A percentile compares a stretch with the other conserved stretches of the same genome.
Evolutionary conservation across 1,284 basidiomycete genomes (phyloP).

Genomic region (Leccinum solheimii): DNA sequence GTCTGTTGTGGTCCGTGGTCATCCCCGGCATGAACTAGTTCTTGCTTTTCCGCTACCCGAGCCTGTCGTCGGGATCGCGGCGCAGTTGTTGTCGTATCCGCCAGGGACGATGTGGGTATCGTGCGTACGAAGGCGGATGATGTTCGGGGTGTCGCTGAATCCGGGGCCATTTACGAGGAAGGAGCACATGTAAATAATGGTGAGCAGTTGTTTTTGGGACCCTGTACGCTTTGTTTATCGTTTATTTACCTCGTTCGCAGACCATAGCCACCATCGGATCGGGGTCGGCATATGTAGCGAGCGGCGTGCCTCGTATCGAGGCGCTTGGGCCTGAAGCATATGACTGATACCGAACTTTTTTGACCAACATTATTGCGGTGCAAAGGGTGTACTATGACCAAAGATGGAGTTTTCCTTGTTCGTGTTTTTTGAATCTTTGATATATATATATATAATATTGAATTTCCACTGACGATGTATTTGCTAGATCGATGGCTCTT

Average conservation of each 20-base stretch:
- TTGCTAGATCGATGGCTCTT: conserved; percentile 32
- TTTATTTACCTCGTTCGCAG: background rate
- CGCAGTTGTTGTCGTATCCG: conserved; percentile 57
- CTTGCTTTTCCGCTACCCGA: conserved; percentile 50
- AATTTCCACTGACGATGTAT: background rate
- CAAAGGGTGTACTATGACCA: conserved; percentile 37
- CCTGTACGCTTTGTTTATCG: background rate
- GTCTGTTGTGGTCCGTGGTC: conserved; percentile 48
- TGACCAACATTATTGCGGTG: conserved; percentile 41
- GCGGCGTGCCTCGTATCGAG: background rate
- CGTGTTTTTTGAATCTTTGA: conserved; percentile 1
- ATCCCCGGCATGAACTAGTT: conserved; percentile 56
- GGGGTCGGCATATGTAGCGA: conserved; percentile 40
- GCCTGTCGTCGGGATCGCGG: conserved; percentile 49
- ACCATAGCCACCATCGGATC: conserved; percentile 52
- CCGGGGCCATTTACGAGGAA: conserved; percentile 78
- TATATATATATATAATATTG: background rate
- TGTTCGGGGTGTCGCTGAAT: conserved; percentile 56
- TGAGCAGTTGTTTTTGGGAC: conserved; percentile 14
- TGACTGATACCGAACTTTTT: conserved; percentile 32
- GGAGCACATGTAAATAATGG: conserved; percentile 62
- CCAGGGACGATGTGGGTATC: conserved; percentile 48
- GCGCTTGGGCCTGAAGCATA: background rate
- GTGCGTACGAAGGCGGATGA: conserved; percentile 46
- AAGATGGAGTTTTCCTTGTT: conserved; percentile 32